Base-by-base conservation (phyloP, 208 protist species). In the Crithidia brevicula region DNA sequence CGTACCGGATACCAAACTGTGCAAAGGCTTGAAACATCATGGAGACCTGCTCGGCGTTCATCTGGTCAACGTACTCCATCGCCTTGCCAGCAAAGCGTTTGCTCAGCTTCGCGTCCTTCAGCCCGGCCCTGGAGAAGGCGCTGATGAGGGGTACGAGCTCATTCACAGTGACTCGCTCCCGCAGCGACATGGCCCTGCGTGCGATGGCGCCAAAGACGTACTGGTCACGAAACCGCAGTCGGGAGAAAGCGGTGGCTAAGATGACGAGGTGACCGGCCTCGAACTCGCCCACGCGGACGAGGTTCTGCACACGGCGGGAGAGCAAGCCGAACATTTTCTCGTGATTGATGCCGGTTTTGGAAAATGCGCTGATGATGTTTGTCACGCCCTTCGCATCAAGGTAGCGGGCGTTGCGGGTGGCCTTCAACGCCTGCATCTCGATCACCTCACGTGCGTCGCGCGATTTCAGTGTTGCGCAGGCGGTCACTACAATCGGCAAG, bases 31-130 rank as follows among this genome's bases (percentile, higher is more conserved):
- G 84, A 49, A 97, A 97, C 77, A 93, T 89, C 15, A 79, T 52
- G n/a, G 89, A 70, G 56, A 97, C 92, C 65, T 97, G 88, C 51
- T 94, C 88, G 16, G 92, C 92, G 63, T 88, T 93, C 92, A 97
- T 97, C 70, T 94, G 84, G 38, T 97, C 92, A 33, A 94, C 88
- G 52, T 95, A 95, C 81, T 97, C 89, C 88, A 97, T 95, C 67
- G 87, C 87, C 71, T 97, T 97, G 51, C 54, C 81, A 20, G 92
- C 92, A 42, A 97, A 93, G 3, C 90, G 87, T 62, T 95, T 95
- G 84, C 86, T 93, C 34, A 97, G 78, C 76, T 94, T 95, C 46
- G 79, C 62, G 59, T 97, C 92, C 74, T 89, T 88, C 40, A 97
- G 80, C 11, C 88, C 85, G 18, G 86, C 89, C 70, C 91, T 92